Conservation (phyloP, 495 filamentous ascomycete species). For the Aspergillus sclerotioniger region DNA sequence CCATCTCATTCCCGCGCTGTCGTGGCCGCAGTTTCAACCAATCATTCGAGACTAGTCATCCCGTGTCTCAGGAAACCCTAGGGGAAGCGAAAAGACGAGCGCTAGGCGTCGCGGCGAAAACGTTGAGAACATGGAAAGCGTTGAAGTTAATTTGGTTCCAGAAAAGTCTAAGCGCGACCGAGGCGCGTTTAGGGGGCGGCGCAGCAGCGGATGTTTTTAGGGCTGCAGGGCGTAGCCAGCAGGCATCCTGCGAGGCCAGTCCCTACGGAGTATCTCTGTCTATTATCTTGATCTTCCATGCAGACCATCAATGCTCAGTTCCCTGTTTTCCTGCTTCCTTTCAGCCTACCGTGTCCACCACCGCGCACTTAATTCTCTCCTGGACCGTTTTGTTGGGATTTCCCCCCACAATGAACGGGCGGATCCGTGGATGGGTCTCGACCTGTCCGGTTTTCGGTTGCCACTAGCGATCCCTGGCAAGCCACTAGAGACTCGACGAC, state of each 20-base stretch:
- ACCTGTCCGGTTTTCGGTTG: not conserved
- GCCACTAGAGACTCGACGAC: not conserved
- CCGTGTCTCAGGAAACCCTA: not conserved
- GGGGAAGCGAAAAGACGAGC: not conserved
- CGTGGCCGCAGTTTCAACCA: not conserved
- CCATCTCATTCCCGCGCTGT: no score
- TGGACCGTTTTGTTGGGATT: not conserved
- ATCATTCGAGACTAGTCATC: not conserved
- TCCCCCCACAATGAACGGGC: not conserved
- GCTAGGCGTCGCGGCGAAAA: not conserved
- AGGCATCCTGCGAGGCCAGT: no score
- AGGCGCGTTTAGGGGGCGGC: not conserved
- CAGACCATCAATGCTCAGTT: no score
- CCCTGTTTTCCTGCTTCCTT: no score
- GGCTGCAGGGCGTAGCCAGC: no score
- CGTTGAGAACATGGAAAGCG: slow-evolving; percentile 2
- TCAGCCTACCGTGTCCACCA: no score
- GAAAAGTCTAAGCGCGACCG: not conserved
- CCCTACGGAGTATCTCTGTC: no score
- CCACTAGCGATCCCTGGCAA: not conserved
- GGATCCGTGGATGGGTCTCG: not conserved
- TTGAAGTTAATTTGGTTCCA: not conserved
- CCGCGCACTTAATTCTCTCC: no score
- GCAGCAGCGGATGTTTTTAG: not conserved
- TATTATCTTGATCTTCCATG: no score